Conservation (phyloP, 306 rosid species). For the Quercus wislizeni region DNA sequence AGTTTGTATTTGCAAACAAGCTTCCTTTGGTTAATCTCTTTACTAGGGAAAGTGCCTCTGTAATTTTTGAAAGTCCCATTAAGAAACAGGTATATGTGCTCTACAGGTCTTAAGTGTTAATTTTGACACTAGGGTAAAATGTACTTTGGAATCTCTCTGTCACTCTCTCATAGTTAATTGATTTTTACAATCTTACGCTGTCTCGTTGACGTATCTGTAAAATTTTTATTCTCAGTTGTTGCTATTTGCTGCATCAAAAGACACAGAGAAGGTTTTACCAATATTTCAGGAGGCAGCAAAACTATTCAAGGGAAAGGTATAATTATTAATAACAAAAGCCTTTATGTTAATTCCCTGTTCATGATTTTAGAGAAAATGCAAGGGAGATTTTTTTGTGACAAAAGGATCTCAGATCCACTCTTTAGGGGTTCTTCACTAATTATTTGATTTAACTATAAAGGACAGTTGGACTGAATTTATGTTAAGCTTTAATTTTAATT, state of each 20-base stretch:
- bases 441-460: not conserved
- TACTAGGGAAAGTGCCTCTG: constrained; percentile 84
- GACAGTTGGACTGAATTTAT: not conserved
- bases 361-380: constrained; percentile 4
- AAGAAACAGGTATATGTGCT: constrained; percentile 80
- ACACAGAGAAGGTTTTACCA: constrained; percentile 68
- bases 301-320: constrained; percentile 90
- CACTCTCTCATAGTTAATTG: too few species aligned
- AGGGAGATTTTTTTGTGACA: not conserved
- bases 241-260: constrained; percentile 70
- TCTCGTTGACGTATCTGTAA: constrained; percentile 14
- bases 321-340: not conserved
- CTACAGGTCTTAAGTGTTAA: not conserved
- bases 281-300: constrained; percentile 75
- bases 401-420: not conserved
- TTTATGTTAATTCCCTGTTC: constrained; percentile 1
- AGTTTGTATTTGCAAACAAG: constrained; percentile 81
- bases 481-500: not conserved
- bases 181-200: constrained; percentile 1
- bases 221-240: constrained; percentile 50
- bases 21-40: constrained; percentile 82
- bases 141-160: not conserved
- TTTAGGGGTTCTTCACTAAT: too few species aligned
- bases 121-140: constrained; percentile 6
- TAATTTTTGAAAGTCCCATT: constrained; percentile 79